phyloP scores from a whole-genome alignment of 192 early-diverging fungal species.

The Umbelopsis sp. region DNA sequence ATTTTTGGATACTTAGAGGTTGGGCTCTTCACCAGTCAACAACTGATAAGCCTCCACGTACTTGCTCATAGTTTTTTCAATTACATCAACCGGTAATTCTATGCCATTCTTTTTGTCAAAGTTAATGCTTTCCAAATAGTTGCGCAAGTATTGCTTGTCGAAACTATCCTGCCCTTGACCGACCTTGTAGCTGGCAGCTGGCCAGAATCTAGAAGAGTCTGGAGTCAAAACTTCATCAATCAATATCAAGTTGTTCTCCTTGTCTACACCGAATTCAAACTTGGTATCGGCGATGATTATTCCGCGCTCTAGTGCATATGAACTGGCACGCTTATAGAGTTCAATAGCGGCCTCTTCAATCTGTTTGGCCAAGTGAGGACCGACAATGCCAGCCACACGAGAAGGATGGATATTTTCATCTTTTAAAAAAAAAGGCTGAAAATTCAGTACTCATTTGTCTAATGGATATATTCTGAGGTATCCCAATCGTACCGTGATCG shows the following conservation, averaged over 20 bases:
- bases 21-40: constrained; percentile 72
- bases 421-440: constrained; percentile 41
- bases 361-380: constrained; percentile 72
- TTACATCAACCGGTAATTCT: constrained; percentile 79
- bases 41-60: constrained; percentile 90
- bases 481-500: constrained; percentile 72
- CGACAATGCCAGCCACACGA: constrained; percentile 85
- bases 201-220: constrained; percentile 99
- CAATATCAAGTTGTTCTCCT: constrained; percentile 76
- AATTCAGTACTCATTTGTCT: neutral
- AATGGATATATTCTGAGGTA: neutral
- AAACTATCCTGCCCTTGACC: constrained; percentile 85
- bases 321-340: constrained; percentile 85
- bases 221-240: constrained; percentile 98
- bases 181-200: constrained; percentile 73
- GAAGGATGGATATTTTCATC: constrained; percentile 98
- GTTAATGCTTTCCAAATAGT: constrained; percentile 84
- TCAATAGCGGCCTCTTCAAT: constrained; percentile 74
- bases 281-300: constrained; percentile 99
- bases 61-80: constrained; percentile 85
- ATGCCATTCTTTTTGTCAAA: constrained; percentile 91
- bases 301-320: constrained; percentile 79
- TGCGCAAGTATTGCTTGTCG: constrained; percentile 97
- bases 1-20: constrained; percentile 40
- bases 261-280: constrained; percentile 98